phyloP scores from a whole-genome alignment of 495 filamentous ascomycete species.

The Margaritispora aquatica region DNA sequence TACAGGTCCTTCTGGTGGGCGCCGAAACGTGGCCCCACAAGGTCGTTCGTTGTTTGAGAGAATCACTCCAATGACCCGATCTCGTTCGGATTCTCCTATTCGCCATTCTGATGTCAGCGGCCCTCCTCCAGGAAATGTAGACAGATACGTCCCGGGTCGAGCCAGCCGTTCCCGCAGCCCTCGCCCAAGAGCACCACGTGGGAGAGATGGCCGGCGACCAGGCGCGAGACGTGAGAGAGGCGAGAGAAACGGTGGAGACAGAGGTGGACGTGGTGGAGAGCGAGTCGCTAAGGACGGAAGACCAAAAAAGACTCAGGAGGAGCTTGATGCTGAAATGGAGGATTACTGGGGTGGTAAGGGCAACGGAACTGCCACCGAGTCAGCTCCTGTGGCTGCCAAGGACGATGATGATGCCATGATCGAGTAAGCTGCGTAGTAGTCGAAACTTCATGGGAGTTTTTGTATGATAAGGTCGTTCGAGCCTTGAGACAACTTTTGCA shows the following conservation, averaged over 20 bases:
- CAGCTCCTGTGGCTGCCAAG: background rate
- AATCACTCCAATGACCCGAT: slow-evolving; percentile 44
- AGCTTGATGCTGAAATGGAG: slow-evolving; percentile 75
- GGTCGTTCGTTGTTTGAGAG: slow-evolving; percentile 67
- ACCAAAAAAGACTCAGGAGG: slow-evolving; percentile 70
- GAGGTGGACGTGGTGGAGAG: slow-evolving; percentile 31
- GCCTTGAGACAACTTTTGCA: background rate
- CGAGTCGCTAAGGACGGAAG: slow-evolving; percentile 46
- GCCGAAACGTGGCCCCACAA: slow-evolving; percentile 46
- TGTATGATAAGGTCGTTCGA: too few relatives aligned
- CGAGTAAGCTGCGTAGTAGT: too few relatives aligned
- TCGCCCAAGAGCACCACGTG: slow-evolving; percentile 35
- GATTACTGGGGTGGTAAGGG: slow-evolving; percentile 57
- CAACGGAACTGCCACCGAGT: slow-evolving; percentile 17
- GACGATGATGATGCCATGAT: slow-evolving; percentile 35
- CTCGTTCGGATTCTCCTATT: slow-evolving; percentile 43
- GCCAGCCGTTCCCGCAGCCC: slow-evolving; percentile 43
- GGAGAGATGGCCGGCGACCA: slow-evolving; percentile 45
- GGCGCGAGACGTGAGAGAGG: slow-evolving; percentile 40
- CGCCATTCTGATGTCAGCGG: slow-evolving; percentile 62
- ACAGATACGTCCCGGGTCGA: slow-evolving; percentile 74
- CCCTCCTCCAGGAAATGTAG: slow-evolving; percentile 64
- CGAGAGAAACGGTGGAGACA: slow-evolving; percentile 27
- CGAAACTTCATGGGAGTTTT: background rate
- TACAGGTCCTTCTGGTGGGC: slow-evolving; percentile 32